A percentile compares a stretch with the other conserved stretches of the same genome.
Evolutionary conservation across 1,284 basidiomycete species (phyloP).

Genomic region (Puccinia novopanici): DNA sequence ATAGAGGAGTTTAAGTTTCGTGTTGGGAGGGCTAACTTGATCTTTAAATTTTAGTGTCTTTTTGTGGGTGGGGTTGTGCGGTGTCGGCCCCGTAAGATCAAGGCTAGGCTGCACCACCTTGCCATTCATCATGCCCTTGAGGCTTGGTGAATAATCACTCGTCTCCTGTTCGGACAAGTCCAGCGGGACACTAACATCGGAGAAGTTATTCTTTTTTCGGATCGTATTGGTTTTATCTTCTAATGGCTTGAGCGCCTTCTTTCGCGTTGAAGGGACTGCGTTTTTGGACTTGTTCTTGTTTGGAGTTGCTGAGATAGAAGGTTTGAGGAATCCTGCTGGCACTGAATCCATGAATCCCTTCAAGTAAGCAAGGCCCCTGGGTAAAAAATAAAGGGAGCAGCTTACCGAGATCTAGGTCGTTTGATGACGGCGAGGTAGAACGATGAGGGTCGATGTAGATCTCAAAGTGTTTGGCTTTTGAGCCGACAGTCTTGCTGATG

Average conservation of each 20-base stretch:
- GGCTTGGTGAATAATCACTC: neutral
- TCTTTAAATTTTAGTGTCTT: neutral
- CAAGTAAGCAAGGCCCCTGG: neutral
- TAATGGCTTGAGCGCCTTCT: neutral
- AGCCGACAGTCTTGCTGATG: neutral
- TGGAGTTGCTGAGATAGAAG: conserved; percentile 7
- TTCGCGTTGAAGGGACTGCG: conserved; percentile 1
- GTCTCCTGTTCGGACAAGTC: neutral
- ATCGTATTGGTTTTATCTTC: conserved; percentile 19
- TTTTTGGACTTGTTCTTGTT: neutral
- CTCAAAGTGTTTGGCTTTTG: conserved; percentile 1
- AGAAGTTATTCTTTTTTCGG: neutral
- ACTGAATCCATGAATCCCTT: neutral
- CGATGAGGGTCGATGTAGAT: conserved; percentile 16
- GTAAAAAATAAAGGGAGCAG: neutral
- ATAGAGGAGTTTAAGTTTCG: neutral
- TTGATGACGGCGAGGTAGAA: no score
- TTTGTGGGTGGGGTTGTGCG: neutral
- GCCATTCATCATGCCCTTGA: neutral
- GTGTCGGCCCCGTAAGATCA: neutral
- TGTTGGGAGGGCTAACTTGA: neutral
- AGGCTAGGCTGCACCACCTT: neutral
- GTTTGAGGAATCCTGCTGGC: neutral
- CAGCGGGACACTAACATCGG: neutral
- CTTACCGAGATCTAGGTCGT: neutral